Conservation (phyloP, 116 monocot species). For the Dioscorea cayenensis region DNA sequence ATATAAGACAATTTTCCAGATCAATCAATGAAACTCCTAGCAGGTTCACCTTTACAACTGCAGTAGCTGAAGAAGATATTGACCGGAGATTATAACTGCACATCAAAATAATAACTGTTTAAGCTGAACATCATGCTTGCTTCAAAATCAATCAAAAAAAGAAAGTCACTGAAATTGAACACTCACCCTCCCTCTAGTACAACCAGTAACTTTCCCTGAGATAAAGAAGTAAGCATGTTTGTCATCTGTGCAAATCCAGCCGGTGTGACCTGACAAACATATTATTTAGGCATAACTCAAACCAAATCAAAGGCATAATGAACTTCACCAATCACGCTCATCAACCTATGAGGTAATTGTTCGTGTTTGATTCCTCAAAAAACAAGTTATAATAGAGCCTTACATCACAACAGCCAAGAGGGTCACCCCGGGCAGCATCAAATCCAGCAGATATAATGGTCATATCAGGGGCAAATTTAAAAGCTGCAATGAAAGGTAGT, state of each 20-base stretch:
- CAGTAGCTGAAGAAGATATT: slow-evolving; percentile 84
- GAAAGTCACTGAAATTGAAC: background rate
- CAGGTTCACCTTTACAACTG: slow-evolving; percentile 57
- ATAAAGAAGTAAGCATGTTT: slow-evolving; percentile 57
- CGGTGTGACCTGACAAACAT: slow-evolving; percentile 68
- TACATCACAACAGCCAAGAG: slow-evolving; percentile 95
- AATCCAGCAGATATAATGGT: slow-evolving; percentile 97
- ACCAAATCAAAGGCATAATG: background rate
- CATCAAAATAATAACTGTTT: background rate
- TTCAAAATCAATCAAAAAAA: background rate
- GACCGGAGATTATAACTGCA: slow-evolving; percentile 88
- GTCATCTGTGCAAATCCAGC: slow-evolving; percentile 85
- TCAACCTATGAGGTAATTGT: no score
- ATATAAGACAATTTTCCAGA: no score
- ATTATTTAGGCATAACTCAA: background rate
- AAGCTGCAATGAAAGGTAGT: slow-evolving; percentile 41
- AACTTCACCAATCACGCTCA: no score
- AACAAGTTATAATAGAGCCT: slow-evolving; percentile 2
- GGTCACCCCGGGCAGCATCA: slow-evolving; percentile 98
- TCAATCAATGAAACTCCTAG: background rate
- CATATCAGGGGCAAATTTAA: slow-evolving; percentile 74
- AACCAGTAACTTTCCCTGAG: slow-evolving; percentile 70
- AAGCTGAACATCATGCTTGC: background rate
- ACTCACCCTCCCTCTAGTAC: slow-evolving; percentile 92
- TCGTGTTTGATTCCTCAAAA: no score